Evolutionary conservation across 2,329 filamentous ascomycete species (phyloP).

Genomic region (Neodidymelliopsis sp.): DNA sequence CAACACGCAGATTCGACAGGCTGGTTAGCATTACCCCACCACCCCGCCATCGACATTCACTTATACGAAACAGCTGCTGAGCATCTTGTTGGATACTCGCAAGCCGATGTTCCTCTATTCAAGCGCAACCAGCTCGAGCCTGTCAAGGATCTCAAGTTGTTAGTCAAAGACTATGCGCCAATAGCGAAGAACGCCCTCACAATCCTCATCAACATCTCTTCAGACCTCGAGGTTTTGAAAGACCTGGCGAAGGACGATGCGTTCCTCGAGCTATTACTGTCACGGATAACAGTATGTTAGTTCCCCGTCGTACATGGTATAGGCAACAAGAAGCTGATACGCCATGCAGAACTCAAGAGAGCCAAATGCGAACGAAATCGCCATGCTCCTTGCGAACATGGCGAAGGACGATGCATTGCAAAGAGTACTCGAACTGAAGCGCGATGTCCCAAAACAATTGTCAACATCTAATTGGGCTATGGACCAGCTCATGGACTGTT

Average conservation of each 20-base stretch:
- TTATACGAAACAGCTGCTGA: slow-evolving; percentile 69
- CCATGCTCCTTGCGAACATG: slow-evolving; percentile 94
- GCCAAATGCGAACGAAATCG: slow-evolving; percentile 80
- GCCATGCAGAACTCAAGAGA: slow-evolving; percentile 71
- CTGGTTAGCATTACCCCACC: slow-evolving; percentile 61
- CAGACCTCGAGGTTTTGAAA: slow-evolving; percentile 77
- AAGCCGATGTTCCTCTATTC: slow-evolving; percentile 80
- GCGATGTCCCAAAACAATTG: slow-evolving; percentile 72
- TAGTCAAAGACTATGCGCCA: slow-evolving; percentile 84
- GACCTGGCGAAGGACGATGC: slow-evolving; percentile 77
- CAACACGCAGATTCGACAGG: slow-evolving; percentile 86
- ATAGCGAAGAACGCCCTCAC: slow-evolving; percentile 93
- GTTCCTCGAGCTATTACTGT: slow-evolving; percentile 78
- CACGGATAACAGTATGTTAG: slow-evolving; percentile 76
- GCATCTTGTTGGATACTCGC: slow-evolving; percentile 84
- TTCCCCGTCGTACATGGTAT: slow-evolving; percentile 36
- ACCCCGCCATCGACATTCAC: slow-evolving; percentile 28
- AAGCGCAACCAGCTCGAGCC: slow-evolving; percentile 81
- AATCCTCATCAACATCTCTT: slow-evolving; percentile 86
- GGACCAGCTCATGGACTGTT: slow-evolving; percentile 93
- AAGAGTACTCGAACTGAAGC: slow-evolving; percentile 71
- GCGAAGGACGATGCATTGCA: slow-evolving; percentile 80
- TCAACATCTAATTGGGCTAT: slow-evolving; percentile 76
- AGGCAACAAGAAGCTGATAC: slow-evolving; percentile 12
- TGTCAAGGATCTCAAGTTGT: slow-evolving; percentile 84